Evolutionary conservation across 2,329 filamentous ascomycete genomes (phyloP).

Genomic region (Phyllachora maydis): DNA sequence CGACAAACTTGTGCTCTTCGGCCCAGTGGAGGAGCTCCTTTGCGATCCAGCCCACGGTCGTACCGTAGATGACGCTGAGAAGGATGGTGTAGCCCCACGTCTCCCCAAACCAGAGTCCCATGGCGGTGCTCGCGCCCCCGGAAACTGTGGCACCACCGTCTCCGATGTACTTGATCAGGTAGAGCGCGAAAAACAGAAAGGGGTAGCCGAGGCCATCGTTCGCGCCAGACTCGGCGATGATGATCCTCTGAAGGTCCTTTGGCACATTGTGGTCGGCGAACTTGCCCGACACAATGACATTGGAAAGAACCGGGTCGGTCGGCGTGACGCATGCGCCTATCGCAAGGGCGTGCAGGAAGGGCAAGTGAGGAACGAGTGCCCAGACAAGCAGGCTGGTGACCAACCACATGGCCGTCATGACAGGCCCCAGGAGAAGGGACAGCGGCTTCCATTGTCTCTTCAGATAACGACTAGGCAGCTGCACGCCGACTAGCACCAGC

Average conservation of each 20-base stretch:
- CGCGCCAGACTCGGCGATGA: conserved; percentile 64
- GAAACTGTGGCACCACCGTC: conserved; percentile 24
- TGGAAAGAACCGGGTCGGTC: conserved; percentile 73
- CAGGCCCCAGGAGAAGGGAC: conserved; percentile 54
- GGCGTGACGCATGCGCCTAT: conserved; percentile 79
- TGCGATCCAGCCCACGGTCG: conserved; percentile 57
- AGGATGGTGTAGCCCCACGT: conserved; percentile 72
- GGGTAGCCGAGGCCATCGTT: conserved; percentile 84
- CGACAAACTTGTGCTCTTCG: conserved; percentile 61
- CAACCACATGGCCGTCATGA: conserved; percentile 79
- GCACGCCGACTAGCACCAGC: conserved; percentile 71
- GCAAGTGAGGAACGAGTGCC: conserved; percentile 49
- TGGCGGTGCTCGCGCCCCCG: conserved; percentile 35
- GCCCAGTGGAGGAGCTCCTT: conserved; percentile 73
- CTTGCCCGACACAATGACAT: conserved; percentile 81
- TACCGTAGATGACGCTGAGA: conserved; percentile 59
- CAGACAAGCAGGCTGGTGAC: conserved; percentile 61
- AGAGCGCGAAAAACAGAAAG: conserved; percentile 69
- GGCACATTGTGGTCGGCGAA: conserved; percentile 87
- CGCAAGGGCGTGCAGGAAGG: conserved; percentile 59
- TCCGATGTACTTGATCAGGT: conserved; percentile 58
- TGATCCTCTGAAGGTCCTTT: conserved; percentile 58
- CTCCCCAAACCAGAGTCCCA: conserved; percentile 68
- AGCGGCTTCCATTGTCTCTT: conserved; percentile 60
- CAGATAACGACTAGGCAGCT: conserved; percentile 69